Base-by-base conservation (phyloP, 257 asterid species). In the Ehretia macrophylla region DNA sequence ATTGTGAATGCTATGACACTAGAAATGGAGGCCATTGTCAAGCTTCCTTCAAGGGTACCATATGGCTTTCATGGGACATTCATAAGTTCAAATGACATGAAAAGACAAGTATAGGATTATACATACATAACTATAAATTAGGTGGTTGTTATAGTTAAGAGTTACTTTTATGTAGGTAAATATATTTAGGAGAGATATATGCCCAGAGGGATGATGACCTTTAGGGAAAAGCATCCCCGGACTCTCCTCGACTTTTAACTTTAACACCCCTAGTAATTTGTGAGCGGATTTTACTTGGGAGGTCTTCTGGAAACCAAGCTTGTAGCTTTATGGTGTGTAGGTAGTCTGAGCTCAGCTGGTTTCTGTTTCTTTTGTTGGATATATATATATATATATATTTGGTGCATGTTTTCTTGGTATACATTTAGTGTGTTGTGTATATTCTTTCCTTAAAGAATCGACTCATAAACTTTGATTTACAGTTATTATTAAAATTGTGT, bases 31-130 rank as follows among this genome's bases (percentile, higher is more conserved):
- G 78, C 78, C 1, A 17, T 45, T 0, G 71, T 78, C 1, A 54
- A 71, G 40, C 68, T 78, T 16, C 80, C 80, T 32, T 56, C 78
- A 11, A 71, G 83, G 32, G 81, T 78, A 1, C 84, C 84, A 0
- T 78, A 74, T 35, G 84, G 84, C 6, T 78, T 78, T 47, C 84
- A 78, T 51, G 84, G 84, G 0, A 78, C 80, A 14, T 78, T 78
- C 58, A 48, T 78, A 6, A 74, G 74, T 47, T 56, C 78, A 1
- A 56, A 65, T 1, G 81, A 74, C 52, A 32, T 78, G 51, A 52
- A 52, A 52, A 14, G 38, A 52, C 57, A 52, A 52, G 14, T 52
- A 22, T 52, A 52, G 57, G n/a, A 13, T 11, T 19, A 8, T n/a
- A n/a, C n/a, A n/a, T n/a, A n/a, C n/a, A n/a, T n/a, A n/a, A n/a